Evolutionary conservation across 768 basidiomycete genomes (phyloP).

Genomic region (Mycena venus): DNA sequence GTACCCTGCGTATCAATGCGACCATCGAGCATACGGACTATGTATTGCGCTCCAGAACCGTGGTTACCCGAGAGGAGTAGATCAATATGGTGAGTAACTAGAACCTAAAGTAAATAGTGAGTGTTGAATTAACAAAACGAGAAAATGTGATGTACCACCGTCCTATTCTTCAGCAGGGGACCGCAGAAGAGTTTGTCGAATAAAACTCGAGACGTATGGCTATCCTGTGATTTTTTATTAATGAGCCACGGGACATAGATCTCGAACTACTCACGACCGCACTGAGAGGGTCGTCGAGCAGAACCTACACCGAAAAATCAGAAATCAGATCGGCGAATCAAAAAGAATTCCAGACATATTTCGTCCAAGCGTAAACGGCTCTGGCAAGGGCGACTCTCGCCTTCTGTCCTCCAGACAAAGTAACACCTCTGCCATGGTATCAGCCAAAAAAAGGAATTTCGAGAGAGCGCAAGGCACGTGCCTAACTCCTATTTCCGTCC

Average conservation of each 20-base stretch:
- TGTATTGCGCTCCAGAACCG: constrained; percentile 61
- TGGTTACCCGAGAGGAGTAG: constrained; percentile 75
- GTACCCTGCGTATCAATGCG: constrained; percentile 83
- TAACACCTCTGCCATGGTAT: constrained; percentile 54
- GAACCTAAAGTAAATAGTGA: constrained; percentile 28
- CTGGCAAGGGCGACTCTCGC: constrained; percentile 75
- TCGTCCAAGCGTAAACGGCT: constrained; percentile 69
- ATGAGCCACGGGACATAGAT: not conserved
- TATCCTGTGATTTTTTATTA: constrained; percentile 58
- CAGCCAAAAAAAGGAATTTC: not conserved
- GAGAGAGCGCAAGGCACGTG: not conserved
- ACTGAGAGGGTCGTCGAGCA: constrained; percentile 72
- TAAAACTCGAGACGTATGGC: constrained; percentile 73
- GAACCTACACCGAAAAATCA: constrained; percentile 40
- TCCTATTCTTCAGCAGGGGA: constrained; percentile 74
- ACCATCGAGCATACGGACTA: constrained; percentile 86
- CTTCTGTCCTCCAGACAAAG: constrained; percentile 65
- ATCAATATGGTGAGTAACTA: constrained; percentile 91
- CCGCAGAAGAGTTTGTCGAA: constrained; percentile 77
- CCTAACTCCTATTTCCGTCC: constrained; percentile 72
- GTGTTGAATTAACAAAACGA: not conserved
- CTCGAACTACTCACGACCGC: constrained; percentile 58
- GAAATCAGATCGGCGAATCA: not conserved
- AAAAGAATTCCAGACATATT: constrained; percentile 34
- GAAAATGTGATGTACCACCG: constrained; percentile 55